Evolutionary conservation across 2,329 filamentous ascomycete species (phyloP).

Genomic region (Coniochaeta prunicola): DNA sequence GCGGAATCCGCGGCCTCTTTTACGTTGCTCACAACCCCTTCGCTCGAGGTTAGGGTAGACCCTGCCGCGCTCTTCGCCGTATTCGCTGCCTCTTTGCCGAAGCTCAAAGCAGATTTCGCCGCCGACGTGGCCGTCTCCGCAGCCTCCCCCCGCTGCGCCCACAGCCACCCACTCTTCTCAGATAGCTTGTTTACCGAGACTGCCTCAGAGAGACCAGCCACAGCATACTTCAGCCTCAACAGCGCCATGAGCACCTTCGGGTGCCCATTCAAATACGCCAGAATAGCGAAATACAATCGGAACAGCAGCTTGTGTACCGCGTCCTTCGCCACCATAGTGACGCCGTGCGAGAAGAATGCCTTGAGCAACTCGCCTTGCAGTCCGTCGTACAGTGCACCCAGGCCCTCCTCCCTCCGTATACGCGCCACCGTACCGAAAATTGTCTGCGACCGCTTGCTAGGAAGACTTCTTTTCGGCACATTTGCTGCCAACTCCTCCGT

Average conservation of each 20-base stretch:
- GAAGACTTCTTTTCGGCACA: conserved; percentile 9
- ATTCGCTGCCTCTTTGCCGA: not conserved
- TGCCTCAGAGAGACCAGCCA: not conserved
- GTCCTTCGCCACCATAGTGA: conserved; percentile 84
- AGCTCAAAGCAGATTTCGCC: not conserved
- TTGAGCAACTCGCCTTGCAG: conserved; percentile 70
- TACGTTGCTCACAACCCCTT: not conserved
- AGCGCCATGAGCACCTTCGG: conserved; percentile 33
- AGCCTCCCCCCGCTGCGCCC: not conserved
- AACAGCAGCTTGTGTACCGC: conserved; percentile 66
- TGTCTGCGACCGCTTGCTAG: conserved; percentile 26
- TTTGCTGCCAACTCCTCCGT: not conserved
- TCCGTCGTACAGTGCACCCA: conserved; percentile 66
- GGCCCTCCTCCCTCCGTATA: conserved; percentile 56
- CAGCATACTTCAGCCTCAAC: conserved; percentile 19
- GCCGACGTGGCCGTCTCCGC: not conserved
- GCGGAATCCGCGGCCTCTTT: not conserved
- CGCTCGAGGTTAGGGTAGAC: not conserved
- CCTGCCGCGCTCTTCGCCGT: not conserved
- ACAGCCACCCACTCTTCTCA: not conserved
- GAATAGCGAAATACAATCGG: conserved; percentile 59
- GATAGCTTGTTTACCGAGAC: not conserved
- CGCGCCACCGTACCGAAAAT: conserved; percentile 57
- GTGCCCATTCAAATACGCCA: conserved; percentile 37
- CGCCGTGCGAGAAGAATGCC: conserved; percentile 77